Evolutionary conservation across 257 asterid genomes (phyloP), one percentile per base, ranked within the genome.

Genomic region (Cynanchum wilfordii): DNA sequence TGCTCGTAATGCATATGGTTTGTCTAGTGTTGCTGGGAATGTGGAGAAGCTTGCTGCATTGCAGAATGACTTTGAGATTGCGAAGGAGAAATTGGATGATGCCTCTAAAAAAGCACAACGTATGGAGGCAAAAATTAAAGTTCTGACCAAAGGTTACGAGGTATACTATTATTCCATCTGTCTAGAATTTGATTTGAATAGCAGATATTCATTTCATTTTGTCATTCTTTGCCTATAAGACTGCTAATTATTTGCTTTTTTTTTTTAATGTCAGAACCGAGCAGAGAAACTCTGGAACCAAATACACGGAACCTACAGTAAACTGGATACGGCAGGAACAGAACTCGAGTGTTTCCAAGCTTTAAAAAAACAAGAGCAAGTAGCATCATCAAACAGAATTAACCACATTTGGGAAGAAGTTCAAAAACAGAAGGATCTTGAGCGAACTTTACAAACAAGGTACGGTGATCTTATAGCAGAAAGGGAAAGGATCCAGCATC

Each of bases 381-480:
- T 84, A 68, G 90, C 97, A 25, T 95, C 97, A 55, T 76, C 95
- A 19, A 85, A 88, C 73, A 86, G 99, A 81, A 86, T 92, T 73
- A 83, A 93, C 76, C 82, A 84, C 73, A 86, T 90, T 25, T 95
- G 99, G 99, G 98, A 95, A 85, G 98, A 95, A 84, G 97, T 88
- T 65, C 97, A 95, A 90, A 95, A 92, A 79, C 99, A 95, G 83
- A 95, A 95, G 84, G 95, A 95, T 68, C 92, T 95, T 0, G 99
- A 95, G 82, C 86, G 78, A 45, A 82, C 74, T 60, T 69, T 89
- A 59, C 99, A 95, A 82, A 86, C 83, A 74, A 85, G 87, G 33
- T 92, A 89, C 17, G 96, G 96, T n/a, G 87, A 81, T 84, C 86
- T 86, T 42, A 47, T 82, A 70, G 78, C 79, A 13, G 86, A 95